phyloP scores from a whole-genome alignment of 2,329 filamentous ascomycete species.

The Aspergillus costaricaensis region DNA sequence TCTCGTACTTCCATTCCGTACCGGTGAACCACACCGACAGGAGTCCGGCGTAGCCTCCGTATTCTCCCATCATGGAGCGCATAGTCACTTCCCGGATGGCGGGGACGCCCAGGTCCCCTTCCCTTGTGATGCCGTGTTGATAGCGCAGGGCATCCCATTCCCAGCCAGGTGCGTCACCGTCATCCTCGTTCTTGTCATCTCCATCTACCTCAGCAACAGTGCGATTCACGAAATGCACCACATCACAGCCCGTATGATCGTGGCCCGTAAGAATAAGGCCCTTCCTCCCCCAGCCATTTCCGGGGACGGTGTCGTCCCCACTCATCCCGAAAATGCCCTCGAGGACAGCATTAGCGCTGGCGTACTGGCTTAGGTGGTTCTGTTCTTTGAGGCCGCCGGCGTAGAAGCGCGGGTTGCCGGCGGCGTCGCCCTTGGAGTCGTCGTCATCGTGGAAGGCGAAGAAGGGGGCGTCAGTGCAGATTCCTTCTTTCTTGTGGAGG shows the following conservation, averaged over 20 bases:
- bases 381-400: conserved; percentile 70
- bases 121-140: not conserved
- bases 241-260: conserved; percentile 93
- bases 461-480: conserved; percentile 81
- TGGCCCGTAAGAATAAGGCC: conserved; percentile 90
- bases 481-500: conserved; percentile 75
- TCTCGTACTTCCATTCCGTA: conserved; percentile 77
- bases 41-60: conserved; percentile 85
- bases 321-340: conserved; percentile 82
- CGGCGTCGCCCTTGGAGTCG: conserved; percentile 63
- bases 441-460: conserved; percentile 73
- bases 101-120: conserved; percentile 15
- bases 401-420: conserved; percentile 38
- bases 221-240: conserved; percentile 77
- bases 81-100: conserved; percentile 85
- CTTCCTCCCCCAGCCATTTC: conserved; percentile 64
- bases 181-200: conserved; percentile 16
- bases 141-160: conserved; percentile 42
- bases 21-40: conserved; percentile 90
- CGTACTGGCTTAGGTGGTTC: conserved; percentile 77
- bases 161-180: conserved; percentile 24
- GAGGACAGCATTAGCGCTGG: conserved; percentile 70
- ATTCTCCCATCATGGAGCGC: conserved; percentile 97
- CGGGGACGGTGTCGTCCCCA: conserved; percentile 60
- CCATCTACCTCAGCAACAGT: conserved; percentile 25